These are phyloP conservation scores for Vachellia pachyceras DNA, from an alignment of 306 rosid species.

Conservation along the genomic window DNA sequence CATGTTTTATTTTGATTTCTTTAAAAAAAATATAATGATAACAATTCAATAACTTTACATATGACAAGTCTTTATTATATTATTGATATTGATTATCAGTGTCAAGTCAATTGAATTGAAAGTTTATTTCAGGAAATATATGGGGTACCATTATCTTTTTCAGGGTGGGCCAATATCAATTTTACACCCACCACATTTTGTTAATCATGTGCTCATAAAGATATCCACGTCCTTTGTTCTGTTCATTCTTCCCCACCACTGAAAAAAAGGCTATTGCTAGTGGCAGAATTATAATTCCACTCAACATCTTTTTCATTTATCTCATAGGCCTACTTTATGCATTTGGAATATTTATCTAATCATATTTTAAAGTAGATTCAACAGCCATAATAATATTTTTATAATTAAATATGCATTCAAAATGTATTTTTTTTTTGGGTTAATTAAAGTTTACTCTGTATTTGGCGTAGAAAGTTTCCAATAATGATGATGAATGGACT, in stretches of 20 bases:
- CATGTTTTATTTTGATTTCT: neutral
- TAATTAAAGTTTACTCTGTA: conserved; percentile 18
- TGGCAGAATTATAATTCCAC: conserved; percentile 33
- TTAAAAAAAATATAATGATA: neutral
- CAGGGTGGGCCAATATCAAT: conserved; percentile 44
- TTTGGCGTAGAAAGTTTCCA: conserved; percentile 33
- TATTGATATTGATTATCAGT: neutral
- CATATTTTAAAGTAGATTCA: neutral
- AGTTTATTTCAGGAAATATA: neutral
- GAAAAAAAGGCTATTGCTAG: conserved; percentile 31
- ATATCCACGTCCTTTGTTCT: conserved; percentile 12
- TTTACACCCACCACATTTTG: conserved; percentile 35
- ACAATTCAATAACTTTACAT: neutral
- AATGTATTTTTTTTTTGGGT: neutral
- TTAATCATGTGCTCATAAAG: conserved; percentile 39
- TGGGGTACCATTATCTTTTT: neutral
- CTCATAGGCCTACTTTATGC: conserved; percentile 39
- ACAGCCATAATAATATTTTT: neutral
- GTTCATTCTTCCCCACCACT: conserved; percentile 16
- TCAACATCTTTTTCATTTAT: conserved; percentile 27
- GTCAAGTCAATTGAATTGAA: neutral
- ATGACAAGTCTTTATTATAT: neutral
- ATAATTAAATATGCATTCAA: neutral
- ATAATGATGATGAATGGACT: conserved; percentile 43
- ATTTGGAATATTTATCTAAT: neutral